A percentile compares a stretch with the other conserved stretches of the same genome.
Conservation (phyloP, 352 stramenopile genomes). For the Pythium dissimile region DNA sequence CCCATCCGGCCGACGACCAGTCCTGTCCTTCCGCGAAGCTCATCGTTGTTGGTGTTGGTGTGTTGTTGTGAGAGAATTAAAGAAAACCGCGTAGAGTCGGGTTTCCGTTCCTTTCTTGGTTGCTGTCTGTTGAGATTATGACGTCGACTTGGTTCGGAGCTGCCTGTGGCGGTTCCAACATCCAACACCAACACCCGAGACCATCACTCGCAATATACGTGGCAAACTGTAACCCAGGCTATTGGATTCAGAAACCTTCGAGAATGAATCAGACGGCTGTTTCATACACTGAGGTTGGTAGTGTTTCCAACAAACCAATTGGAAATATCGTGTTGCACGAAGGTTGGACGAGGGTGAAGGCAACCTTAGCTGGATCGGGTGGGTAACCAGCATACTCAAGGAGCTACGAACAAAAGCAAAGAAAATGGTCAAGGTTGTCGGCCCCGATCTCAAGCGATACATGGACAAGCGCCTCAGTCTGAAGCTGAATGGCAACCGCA, state of each 20-base stretch:
- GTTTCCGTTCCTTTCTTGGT: neutral
- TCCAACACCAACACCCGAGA: slow-evolving; percentile 15
- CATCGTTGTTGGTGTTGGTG: slow-evolving; percentile 21
- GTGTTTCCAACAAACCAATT: slow-evolving; percentile 10
- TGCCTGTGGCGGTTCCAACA: neutral
- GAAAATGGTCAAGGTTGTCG: slow-evolving; percentile 73
- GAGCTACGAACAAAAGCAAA: neutral
- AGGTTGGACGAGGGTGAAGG: neutral
- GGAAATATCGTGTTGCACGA: slow-evolving; percentile 5
- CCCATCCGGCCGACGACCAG: slow-evolving; percentile 69
- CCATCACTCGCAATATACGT: slow-evolving; percentile 20
- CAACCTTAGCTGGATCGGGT: slow-evolving; percentile 2
- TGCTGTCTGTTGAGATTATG: neutral
- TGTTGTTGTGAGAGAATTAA: neutral
- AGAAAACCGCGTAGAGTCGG: neutral
- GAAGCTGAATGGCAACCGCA: slow-evolving; percentile 94
- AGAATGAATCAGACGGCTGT: slow-evolving; percentile 12
- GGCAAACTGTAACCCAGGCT: slow-evolving; percentile 12
- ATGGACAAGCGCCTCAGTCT: slow-evolving; percentile 95
- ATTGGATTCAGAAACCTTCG: slow-evolving; percentile 8
- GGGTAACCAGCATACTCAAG: neutral
- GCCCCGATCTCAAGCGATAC: slow-evolving; percentile 88
- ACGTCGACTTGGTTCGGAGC: slow-evolving; percentile 3
- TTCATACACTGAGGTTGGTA: too few relatives aligned
- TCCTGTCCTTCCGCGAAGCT: slow-evolving; percentile 80